Conservation (phyloP, 2,329 filamentous ascomycete genomes). For the Lasiodiplodia hormozganensis region DNA sequence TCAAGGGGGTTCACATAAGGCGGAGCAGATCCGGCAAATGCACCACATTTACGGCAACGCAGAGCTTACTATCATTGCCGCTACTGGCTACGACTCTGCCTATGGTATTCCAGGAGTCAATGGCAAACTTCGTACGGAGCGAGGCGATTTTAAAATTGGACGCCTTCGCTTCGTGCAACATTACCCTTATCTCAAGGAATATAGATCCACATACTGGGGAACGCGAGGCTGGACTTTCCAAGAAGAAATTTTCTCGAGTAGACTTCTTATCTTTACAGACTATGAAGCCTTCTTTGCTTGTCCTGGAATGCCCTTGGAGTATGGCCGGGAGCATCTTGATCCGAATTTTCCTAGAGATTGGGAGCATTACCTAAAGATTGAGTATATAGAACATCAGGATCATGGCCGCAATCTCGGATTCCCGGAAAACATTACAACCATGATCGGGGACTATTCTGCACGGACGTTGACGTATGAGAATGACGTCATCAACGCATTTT, state of each 20-base stretch:
- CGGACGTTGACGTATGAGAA: neutral
- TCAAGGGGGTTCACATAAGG: no score
- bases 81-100: neutral
- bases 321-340: neutral
- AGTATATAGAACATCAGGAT: no score
- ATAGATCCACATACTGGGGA: no score
- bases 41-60: no score
- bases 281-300: neutral
- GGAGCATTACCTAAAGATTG: no score
- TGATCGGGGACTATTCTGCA: neutral
- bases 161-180: no score
- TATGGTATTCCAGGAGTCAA: neutral
- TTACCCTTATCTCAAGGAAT: no score
- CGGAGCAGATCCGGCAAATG: no score
- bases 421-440: accelerated
- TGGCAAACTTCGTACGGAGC: no score
- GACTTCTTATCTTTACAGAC: neutral
- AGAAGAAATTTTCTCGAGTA: neutral
- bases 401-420: neutral
- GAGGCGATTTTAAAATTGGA: neutral
- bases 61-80: no score
- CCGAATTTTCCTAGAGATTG: no score
- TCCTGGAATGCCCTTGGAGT: accelerated
- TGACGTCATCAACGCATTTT: neutral
- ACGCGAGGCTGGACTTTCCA: neutral